Evolutionary conservation across 768 basidiomycete species (phyloP).

Genomic region (Hortiboletus campestris): DNA sequence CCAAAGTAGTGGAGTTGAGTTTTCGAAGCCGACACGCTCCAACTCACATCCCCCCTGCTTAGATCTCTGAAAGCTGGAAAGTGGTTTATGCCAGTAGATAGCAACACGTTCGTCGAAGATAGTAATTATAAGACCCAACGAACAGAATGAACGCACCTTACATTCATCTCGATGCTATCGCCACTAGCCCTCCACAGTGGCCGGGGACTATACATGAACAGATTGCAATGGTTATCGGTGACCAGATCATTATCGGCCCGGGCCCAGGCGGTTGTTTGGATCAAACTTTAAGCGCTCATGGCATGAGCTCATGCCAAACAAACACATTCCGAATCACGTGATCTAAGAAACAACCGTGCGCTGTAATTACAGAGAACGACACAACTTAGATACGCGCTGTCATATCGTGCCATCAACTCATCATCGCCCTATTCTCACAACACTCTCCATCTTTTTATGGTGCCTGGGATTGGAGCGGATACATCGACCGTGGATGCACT

Average conservation of each 20-base stretch:
- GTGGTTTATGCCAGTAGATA: background rate
- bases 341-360: too few relatives aligned
- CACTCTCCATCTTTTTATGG: background rate
- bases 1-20: too few relatives aligned
- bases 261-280: too few relatives aligned
- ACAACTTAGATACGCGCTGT: background rate
- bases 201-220: background rate
- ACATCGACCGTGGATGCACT: background rate
- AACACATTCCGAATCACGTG: too few relatives aligned
- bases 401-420: background rate
- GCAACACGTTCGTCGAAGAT: background rate
- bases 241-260: too few relatives aligned
- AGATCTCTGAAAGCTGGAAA: background rate
- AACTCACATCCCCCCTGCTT: background rate
- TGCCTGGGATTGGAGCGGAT: background rate
- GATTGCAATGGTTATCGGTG: too few relatives aligned
- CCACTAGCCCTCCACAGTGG: too few relatives aligned
- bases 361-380: too few relatives aligned
- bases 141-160: background rate
- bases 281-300: too few relatives aligned
- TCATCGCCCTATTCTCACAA: background rate
- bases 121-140: background rate
- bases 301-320: too few relatives aligned
- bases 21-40: background rate
- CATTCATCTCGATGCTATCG: background rate